phyloP scores from a whole-genome alignment of 108 stramenopile species.

The Conticribra guillardii region DNA sequence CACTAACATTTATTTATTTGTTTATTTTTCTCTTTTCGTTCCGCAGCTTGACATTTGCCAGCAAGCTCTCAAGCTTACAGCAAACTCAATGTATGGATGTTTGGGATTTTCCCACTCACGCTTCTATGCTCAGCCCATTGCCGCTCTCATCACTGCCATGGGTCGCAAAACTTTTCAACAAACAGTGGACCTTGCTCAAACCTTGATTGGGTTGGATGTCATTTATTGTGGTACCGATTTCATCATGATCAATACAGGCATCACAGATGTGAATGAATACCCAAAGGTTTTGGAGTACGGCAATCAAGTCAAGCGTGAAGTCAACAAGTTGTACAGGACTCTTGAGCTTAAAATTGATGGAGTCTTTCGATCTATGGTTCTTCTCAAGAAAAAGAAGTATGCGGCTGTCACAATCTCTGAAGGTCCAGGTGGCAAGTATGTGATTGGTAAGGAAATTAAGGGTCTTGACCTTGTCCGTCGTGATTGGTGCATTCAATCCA shows the following conservation, averaged over 20 bases:
- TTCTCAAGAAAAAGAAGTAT: constrained; percentile 99
- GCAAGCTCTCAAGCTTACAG: constrained; percentile 97
- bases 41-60: constrained; percentile 96
- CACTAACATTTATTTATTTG: too few relatives aligned
- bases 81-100: constrained; percentile 99
- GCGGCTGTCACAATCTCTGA: constrained; percentile 91
- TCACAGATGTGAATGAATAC: constrained; percentile 77
- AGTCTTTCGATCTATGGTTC: constrained; percentile 94
- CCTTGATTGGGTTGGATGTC: constrained; percentile 94
- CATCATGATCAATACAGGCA: constrained; percentile 99
- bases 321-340: constrained; percentile 97
- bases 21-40: too few relatives aligned
- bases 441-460: constrained; percentile 89
- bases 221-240: constrained; percentile 99
- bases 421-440: constrained; percentile 69
- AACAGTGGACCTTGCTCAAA: constrained; percentile 94
- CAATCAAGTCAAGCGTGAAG: constrained; percentile 93
- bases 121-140: constrained; percentile 98
- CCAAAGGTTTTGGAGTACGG: constrained; percentile 77
- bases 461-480: constrained; percentile 98
- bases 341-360: constrained; percentile 99
- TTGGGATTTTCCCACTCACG: constrained; percentile 96
- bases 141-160: constrained; percentile 97
- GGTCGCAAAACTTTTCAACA: constrained; percentile 97
- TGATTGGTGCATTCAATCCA: constrained; percentile 99